Percentiles rank a stretch among this genome's conserved stretches.
Conservation (phyloP, 1,139 yeast species). For the Diutina siamensis region DNA sequence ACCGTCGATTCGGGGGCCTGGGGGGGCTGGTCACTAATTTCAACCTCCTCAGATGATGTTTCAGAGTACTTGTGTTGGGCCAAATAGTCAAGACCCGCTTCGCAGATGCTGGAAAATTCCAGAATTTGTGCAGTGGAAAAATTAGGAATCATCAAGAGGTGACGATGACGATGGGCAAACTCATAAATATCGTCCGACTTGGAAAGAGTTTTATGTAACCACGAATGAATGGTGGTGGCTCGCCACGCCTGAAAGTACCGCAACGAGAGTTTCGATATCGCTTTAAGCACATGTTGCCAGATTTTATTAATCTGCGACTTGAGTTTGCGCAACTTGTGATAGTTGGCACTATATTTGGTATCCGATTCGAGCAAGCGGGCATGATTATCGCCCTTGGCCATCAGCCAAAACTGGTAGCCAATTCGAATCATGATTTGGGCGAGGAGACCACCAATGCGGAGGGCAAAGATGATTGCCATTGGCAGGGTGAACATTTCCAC, state of each 20-base stretch:
- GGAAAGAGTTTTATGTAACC: conserved; percentile 14
- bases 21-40: conserved; percentile 9
- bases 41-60: conserved; percentile 10
- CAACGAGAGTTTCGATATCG: conserved; percentile 16
- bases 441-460: conserved; percentile 19
- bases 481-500: conserved; percentile 16
- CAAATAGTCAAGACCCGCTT: conserved; percentile 11
- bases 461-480: background rate
- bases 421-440: conserved; percentile 21
- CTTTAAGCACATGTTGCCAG: conserved; percentile 7
- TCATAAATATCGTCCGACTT: conserved; percentile 21
- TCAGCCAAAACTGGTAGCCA: conserved; percentile 18
- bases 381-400: conserved; percentile 10
- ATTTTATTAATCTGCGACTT: conserved; percentile 8
- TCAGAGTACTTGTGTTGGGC: conserved; percentile 10
- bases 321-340: conserved; percentile 7
- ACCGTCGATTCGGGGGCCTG: conserved; percentile 7
- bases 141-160: conserved; percentile 8
- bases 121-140: conserved; percentile 15
- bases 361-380: conserved; percentile 8
- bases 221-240: conserved; percentile 29
- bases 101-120: conserved; percentile 17
- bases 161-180: conserved; percentile 7
- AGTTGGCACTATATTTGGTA: conserved; percentile 6
- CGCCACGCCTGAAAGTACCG: conserved; percentile 43